Base-by-base conservation (phyloP, 176 grass and related monocot genomes). In the Dendrocalamus sinicus region DNA sequence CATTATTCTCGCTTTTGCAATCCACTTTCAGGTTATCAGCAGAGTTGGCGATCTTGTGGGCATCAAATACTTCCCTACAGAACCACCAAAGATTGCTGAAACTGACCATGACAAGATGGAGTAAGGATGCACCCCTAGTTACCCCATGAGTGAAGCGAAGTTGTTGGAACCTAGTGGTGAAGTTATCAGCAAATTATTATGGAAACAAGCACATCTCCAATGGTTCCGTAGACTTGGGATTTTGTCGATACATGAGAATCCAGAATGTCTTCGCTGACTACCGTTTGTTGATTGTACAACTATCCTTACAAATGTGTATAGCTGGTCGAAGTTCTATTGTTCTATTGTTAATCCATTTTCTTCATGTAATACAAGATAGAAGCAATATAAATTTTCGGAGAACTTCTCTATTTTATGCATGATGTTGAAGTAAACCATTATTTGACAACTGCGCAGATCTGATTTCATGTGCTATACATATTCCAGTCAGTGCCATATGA, bases 1-100 rank as follows among this genome's bases (percentile, higher is more conserved):
- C 40, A n/a, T 86, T 68, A 52, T 72, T 30, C 9, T 41, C 20
- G 11, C 70, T 40, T 45, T 60, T 67, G 70, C 71, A 59, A 83
- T 57, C 2, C 6, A 40, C 30, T 70, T 88, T 75, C 75, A 96
- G 91, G 91, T 93, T 81, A 92, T 96, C 71, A 96, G 94, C 71
- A 90, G 91, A 82, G 94, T 96, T 73, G 91, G 94, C 12, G 85
- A 93, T 81, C 91, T 93, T 78, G 86, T 93, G 8, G 91, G 87
- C 50, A 91, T 93, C 87, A 96, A 96, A 62, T 96, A 96, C 70
- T 96, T 96, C 65, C 89, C 91, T 0, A 73, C 28, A 28, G 92
- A 97, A 32, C 88, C 90, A 43, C 91, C 89, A 61, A 96, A 91
- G 75, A 86, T 90, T 11, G 53, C 70, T 7, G 78, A 86, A 63